phyloP scores from a whole-genome alignment of 2,329 filamentous ascomycete genomes.

The Magnaporthales sp. region DNA sequence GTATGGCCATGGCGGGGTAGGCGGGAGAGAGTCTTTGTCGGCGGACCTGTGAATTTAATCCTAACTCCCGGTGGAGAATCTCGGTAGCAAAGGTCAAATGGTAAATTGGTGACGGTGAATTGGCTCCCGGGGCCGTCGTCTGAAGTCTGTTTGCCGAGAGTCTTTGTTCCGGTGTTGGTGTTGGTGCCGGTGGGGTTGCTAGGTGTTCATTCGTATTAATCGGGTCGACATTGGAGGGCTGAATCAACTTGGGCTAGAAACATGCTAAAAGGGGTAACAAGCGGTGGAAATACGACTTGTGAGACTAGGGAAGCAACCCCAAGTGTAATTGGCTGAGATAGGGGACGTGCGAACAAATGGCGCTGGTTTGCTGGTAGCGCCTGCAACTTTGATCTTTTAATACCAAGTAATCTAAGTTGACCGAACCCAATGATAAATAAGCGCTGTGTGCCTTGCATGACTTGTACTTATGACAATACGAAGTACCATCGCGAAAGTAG shows the following conservation, averaged over 20 bases:
- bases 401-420: neutral
- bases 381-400: neutral
- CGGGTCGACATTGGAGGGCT: neutral
- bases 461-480: too few relatives aligned
- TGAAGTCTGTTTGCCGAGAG: neutral
- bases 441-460: too few relatives aligned
- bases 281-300: neutral
- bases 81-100: too few relatives aligned
- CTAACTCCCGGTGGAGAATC: too few relatives aligned
- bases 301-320: neutral
- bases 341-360: neutral
- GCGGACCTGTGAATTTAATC: neutral
- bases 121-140: neutral
- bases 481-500: too few relatives aligned
- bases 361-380: neutral
- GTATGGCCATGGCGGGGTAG: conserved; percentile 3
- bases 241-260: neutral
- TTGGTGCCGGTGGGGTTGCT: neutral
- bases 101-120: neutral
- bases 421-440: too few relatives aligned
- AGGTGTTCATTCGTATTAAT: neutral
- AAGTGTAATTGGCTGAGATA: neutral
- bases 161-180: neutral
- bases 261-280: neutral
- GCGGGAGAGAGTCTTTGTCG: neutral